A percentile compares a stretch with the other conserved stretches of the same genome.
Conservation (phyloP, 2,329 filamentous ascomycete genomes). For the Cercospora sp. region DNA sequence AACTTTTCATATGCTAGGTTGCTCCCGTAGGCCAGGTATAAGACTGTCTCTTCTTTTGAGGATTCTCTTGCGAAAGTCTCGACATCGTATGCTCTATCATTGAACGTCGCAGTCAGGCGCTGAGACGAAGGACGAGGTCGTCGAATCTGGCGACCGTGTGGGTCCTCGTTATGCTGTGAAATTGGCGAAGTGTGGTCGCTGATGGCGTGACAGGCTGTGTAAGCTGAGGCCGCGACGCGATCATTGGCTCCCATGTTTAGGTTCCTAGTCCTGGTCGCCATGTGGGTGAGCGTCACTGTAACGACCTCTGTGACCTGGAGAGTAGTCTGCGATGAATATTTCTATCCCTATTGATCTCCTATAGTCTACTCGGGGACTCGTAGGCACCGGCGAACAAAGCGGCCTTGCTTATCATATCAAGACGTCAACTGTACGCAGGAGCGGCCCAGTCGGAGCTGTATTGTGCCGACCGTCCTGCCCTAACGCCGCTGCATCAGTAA, state of each 20-base stretch:
- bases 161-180: neutral
- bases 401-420: slow-evolving; percentile 18
- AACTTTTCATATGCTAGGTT: slow-evolving; percentile 83
- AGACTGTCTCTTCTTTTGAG: slow-evolving; percentile 31
- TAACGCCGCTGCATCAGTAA: neutral
- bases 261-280: neutral
- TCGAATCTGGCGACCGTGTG: slow-evolving; percentile 1
- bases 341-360: neutral
- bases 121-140: slow-evolving; percentile 18
- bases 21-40: slow-evolving; percentile 74
- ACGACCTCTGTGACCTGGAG: neutral
- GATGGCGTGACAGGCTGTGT: slow-evolving; percentile 28
- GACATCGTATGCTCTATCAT: slow-evolving; percentile 28
- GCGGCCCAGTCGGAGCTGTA: slow-evolving; percentile 5
- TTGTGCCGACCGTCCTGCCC: slow-evolving; percentile 8
- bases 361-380: neutral
- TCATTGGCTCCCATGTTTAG: slow-evolving; percentile 14
- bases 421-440: slow-evolving; percentile 14
- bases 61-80: slow-evolving; percentile 24
- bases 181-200: slow-evolving; percentile 9
- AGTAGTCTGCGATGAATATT: neutral
- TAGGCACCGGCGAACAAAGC: neutral
- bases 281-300: neutral
- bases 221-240: slow-evolving; percentile 23
- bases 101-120: slow-evolving; percentile 25